Percentiles rank a stretch among this genome's conserved stretches.
Evolutionary conservation across 2,329 filamentous ascomycete species (phyloP).

Genomic region (Monosporascus sp.): DNA sequence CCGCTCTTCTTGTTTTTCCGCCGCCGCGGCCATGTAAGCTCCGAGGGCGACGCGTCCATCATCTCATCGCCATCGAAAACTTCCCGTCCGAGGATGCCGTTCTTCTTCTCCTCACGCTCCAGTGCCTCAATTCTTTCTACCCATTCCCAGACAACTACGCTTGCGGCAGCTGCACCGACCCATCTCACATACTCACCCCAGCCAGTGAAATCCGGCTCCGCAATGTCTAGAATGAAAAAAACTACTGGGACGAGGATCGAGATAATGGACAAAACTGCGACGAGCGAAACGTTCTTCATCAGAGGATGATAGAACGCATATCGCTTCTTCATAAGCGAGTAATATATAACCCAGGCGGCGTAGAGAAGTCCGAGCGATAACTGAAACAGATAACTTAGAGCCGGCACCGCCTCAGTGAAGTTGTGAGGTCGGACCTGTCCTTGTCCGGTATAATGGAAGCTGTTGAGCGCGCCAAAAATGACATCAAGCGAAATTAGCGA

Average conservation of each 20-base stretch:
- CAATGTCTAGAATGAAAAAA: conserved; percentile 89
- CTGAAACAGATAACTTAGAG: conserved; percentile 85
- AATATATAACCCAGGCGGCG: conserved; percentile 91
- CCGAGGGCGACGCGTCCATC: conserved; percentile 58
- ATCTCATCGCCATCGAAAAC: conserved; percentile 94
- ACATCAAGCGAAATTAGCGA: conserved; percentile 87
- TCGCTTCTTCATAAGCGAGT: conserved; percentile 82
- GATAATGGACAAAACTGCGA: conserved; percentile 71
- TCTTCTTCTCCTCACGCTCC: conserved; percentile 89
- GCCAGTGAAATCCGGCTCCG: conserved; percentile 75
- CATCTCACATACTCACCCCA: conserved; percentile 96
- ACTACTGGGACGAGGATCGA: conserved; percentile 86
- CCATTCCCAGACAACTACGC: conserved; percentile 98
- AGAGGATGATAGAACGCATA: conserved; percentile 87
- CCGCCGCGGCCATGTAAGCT: conserved; percentile 42
- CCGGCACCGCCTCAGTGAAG: conserved; percentile 87
- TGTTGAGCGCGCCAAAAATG: conserved; percentile 87
- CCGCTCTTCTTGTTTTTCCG: conserved; percentile 20
- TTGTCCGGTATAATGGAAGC: conserved; percentile 57
- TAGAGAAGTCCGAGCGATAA: conserved; percentile 82
- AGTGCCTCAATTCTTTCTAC: conserved; percentile 90
- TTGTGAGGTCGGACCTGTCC: conserved; percentile 60
- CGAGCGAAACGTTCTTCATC: conserved; percentile 83
- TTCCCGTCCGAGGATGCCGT: conserved; percentile 84
- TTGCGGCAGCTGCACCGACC: conserved; percentile 92